A percentile compares a stretch with the other conserved stretches of the same genome.
Evolutionary conservation across 495 filamentous ascomycete species (phyloP).

Genomic region (Rhizodiscina lignyota): DNA sequence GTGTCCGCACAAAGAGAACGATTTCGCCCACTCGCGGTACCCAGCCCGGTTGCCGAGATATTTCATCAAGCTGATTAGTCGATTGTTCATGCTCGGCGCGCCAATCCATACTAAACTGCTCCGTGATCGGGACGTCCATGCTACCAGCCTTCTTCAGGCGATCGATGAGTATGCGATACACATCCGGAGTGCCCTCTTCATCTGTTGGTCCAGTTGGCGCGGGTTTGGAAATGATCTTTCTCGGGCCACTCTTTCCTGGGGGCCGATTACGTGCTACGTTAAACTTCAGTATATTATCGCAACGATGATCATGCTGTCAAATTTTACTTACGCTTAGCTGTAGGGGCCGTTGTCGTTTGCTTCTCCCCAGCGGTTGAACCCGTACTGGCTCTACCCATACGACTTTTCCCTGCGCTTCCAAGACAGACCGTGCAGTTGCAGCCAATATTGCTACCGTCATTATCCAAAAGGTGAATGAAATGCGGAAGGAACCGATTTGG

Average conservation of each 20-base stretch:
- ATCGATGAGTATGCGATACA: conserved; percentile 30
- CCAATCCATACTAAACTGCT: conserved; percentile 38
- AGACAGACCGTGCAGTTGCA: conserved; percentile 23
- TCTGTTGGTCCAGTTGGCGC: conserved; percentile 15
- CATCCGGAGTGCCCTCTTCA: conserved; percentile 35
- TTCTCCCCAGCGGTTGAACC: too few relatives aligned
- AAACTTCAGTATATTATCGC: too few relatives aligned
- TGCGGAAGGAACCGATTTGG: conserved; percentile 37
- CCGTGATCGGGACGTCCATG: conserved; percentile 28
- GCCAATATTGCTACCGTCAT: conserved; percentile 20
- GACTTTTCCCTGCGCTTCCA: conserved; percentile 3
- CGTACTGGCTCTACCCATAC: neutral
- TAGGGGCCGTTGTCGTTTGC: too few relatives aligned
- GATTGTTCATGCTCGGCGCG: conserved; percentile 26
- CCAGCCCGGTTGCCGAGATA: conserved; percentile 30
- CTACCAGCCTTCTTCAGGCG: conserved; percentile 25
- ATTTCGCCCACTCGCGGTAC: conserved; percentile 39
- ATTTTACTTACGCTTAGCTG: too few relatives aligned
- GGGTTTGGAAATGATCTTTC: neutral
- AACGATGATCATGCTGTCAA: too few relatives aligned
- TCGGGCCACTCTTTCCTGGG: conserved; percentile 1
- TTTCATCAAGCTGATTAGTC: conserved; percentile 8
- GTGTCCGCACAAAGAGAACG: conserved; percentile 33
- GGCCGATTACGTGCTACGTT: too few relatives aligned
- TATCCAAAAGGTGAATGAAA: conserved; percentile 38